Evolutionary conservation across 2,329 filamentous ascomycete genomes (phyloP), one percentile per base, ranked within the genome.

Genomic region (Phaeophleospora eucalypticola): DNA sequence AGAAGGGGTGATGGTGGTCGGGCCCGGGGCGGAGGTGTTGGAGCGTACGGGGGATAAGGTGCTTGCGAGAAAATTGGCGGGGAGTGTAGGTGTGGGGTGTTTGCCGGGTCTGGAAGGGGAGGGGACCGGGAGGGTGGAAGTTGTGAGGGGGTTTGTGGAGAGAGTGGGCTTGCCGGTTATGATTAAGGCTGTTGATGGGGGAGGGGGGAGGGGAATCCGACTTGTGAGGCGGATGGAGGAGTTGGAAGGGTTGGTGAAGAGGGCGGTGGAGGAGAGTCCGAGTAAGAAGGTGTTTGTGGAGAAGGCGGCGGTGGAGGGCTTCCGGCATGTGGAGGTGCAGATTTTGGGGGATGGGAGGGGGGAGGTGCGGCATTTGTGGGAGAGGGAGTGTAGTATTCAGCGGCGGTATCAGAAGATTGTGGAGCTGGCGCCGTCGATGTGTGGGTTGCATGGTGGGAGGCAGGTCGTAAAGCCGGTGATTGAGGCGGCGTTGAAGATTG

Each of bases 161-260:
- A 39, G 65, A 17, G 66, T 71, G 12, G 76, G 76, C 1, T 76
- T 74, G 36, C 79, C 79, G 0, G 68, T 82, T 36, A 81, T 82
- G 76, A 67, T 83, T 36, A 84, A 84, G 57, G 80, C 80, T n/a
- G 76, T 82, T 3, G 80, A 82, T 59, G 80, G 80, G 1, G 81
- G 80, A 12, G 80, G 80, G 2, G 81, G 81, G 0, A 65, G 79
- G 14, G 81, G 80, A 0, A 83, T 84, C 37, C 71, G 80, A 4
- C 65, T 82, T 1, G 73, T 82, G 4, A 64, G 64, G 1, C 58
- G 61, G 17, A 64, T 71, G 32, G 62, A 64, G 0, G 71, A 75
- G 4, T 63, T 82, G 4, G 65, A 72, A 17, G 67, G 68, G 19
- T 64, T 70, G 4, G 68, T 78, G 2, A 72, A 70, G 38, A 68